A percentile compares a stretch with the other conserved stretches of the same genome.
These are phyloP conservation scores for Saccharum hybrid DNA, from an alignment of 202 grass and related monocot genomes.

Conservation along the genomic window DNA sequence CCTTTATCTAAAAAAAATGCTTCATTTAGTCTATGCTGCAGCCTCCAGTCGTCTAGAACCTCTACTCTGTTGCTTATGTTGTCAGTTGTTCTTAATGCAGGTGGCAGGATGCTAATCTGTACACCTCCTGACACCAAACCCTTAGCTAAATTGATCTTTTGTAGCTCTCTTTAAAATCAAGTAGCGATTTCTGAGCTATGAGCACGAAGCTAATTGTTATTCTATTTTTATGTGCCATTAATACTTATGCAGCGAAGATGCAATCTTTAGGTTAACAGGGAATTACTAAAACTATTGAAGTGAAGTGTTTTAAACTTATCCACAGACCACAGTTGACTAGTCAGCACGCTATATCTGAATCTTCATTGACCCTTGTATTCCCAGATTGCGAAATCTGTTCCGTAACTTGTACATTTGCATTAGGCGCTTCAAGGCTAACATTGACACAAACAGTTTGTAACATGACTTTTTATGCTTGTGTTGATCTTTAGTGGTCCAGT, in stretches of 20 bases:
- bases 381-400: background rate
- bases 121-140: background rate
- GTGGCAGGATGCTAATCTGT: background rate
- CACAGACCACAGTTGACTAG: background rate
- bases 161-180: background rate
- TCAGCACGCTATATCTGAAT: background rate
- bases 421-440: background rate
- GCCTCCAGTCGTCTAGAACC: background rate
- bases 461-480: conserved; percentile 40
- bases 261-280: background rate
- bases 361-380: background rate
- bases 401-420: background rate
- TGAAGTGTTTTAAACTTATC: background rate
- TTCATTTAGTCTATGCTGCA: background rate
- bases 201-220: background rate
- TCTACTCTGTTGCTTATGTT: background rate
- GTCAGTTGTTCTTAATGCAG: background rate
- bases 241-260: background rate
- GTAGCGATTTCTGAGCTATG: background rate
- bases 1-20: no score
- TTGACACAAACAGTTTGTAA: background rate
- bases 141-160: background rate
- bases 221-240: background rate
- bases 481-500: conserved; percentile 70
- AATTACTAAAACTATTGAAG: conserved; percentile 1